A percentile compares a stretch with the other conserved stretches of the same genome.
Evolutionary conservation across 169 alveolate genomes (phyloP).

Genomic region (Cryptosporidium viatorum): DNA sequence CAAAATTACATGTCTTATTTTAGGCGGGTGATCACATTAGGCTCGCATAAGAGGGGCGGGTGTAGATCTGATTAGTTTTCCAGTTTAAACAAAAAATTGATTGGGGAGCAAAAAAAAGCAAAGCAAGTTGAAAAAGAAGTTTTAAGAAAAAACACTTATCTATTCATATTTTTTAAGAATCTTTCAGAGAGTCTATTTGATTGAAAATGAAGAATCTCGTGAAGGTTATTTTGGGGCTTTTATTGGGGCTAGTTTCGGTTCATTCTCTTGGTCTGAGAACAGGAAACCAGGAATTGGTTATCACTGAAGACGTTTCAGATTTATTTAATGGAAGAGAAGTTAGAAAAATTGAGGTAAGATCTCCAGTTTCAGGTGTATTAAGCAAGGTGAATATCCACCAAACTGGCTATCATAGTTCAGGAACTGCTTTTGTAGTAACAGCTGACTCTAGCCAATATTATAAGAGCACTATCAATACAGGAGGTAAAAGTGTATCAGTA

Average conservation of each 20-base stretch:
- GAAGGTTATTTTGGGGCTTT: not conserved
- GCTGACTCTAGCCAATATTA: conserved; percentile 45
- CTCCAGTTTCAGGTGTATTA: conserved; percentile 58
- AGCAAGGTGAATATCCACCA: conserved; percentile 1
- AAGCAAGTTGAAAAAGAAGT: not conserved
- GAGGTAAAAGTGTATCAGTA: conserved; percentile 51
- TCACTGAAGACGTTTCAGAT: not conserved
- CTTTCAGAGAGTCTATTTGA: not conserved
- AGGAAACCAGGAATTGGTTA: not conserved
- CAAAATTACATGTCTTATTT: conserved; percentile 50
- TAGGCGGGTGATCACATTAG: conserved; percentile 53
- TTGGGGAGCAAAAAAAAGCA: conserved; percentile 26
- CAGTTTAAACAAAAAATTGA: not conserved
- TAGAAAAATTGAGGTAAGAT: conserved; percentile 58
- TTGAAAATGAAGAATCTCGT: conserved; percentile 4
- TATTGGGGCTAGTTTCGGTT: not conserved
- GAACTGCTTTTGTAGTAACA: conserved; percentile 67
- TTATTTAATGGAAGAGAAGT: not conserved
- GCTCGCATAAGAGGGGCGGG: conserved; percentile 63
- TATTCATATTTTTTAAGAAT: not conserved
- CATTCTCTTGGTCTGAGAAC: conserved; percentile 5
- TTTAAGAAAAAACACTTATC: not conserved
- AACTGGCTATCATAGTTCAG: conserved; percentile 52
- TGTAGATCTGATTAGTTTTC: conserved; percentile 61
- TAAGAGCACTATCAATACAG: conserved; percentile 46